phyloP scores from a whole-genome alignment of 2,329 filamentous ascomycete species.

The Trichoderma sp. region DNA sequence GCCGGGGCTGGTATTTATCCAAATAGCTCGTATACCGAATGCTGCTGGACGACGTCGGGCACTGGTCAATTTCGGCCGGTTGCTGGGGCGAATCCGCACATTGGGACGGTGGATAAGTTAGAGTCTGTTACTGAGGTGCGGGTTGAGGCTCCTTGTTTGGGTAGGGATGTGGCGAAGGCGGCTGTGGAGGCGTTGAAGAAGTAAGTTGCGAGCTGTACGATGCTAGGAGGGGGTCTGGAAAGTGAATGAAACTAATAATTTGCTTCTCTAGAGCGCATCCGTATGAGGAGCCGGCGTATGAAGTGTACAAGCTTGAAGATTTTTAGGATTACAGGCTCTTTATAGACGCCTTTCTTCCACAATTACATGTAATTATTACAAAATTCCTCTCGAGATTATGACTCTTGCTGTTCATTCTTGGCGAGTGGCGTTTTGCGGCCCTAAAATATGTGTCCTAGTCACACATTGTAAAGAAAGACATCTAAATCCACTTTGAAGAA shows the following conservation, averaged over 20 bases:
- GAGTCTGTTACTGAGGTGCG: conserved; percentile 64
- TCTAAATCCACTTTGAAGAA: background rate
- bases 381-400: background rate
- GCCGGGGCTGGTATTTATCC: conserved; percentile 61
- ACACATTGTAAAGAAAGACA: background rate
- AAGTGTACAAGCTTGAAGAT: conserved; percentile 54
- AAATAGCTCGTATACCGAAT: conserved; percentile 59
- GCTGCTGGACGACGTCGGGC: conserved; percentile 56
- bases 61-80: conserved; percentile 69
- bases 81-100: conserved; percentile 62
- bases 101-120: conserved; percentile 60
- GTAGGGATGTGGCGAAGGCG: conserved; percentile 58
- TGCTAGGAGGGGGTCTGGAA: background rate
- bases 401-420: background rate
- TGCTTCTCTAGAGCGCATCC: conserved; percentile 46
- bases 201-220: conserved; percentile 58
- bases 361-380: too few species aligned
- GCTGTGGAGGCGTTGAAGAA: conserved; percentile 67
- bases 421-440: too few species aligned
- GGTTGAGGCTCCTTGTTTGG: conserved; percentile 66
- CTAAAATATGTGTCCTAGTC: background rate
- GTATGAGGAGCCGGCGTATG: conserved; percentile 57
- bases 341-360: background rate
- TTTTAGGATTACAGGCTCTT: conserved; percentile 39
- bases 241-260: background rate